phyloP scores from a whole-genome alignment of 2,329 filamentous ascomycete genomes.

The Dactylella cylindrospora region DNA sequence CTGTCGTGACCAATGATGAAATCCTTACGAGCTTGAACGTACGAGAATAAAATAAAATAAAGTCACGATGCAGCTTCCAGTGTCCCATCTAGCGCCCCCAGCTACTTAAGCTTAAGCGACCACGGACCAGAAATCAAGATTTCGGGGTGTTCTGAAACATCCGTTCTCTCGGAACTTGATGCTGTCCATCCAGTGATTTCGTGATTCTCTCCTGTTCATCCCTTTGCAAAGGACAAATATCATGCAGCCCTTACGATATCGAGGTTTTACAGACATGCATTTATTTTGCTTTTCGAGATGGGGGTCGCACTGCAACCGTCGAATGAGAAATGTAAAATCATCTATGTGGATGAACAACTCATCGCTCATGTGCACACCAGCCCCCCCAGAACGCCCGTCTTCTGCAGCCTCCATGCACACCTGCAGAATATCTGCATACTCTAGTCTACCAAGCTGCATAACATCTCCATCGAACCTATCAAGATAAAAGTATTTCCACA shows the following conservation, averaged over 20 bases:
- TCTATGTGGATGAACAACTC: conserved; percentile 36
- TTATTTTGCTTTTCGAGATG: too few species aligned
- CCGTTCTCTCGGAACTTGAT: conserved; percentile 14
- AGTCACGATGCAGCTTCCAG: conserved; percentile 24
- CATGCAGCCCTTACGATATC: background rate
- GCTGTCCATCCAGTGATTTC: conserved; percentile 44
- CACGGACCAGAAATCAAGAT: conserved; percentile 26
- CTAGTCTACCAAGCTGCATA: conserved; percentile 39
- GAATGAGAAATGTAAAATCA: too few species aligned
- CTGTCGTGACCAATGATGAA: conserved; percentile 39
- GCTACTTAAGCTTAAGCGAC: background rate
- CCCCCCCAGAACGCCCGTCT: background rate
- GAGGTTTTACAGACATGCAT: too few species aligned
- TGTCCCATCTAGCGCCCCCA: too few species aligned
- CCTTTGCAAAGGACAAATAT: too few species aligned
- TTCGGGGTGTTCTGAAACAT: conserved; percentile 6
- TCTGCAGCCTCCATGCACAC: conserved; percentile 8
- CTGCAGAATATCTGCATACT: conserved; percentile 20
- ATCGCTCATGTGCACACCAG: conserved; percentile 44
- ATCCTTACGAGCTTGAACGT: conserved; percentile 1
- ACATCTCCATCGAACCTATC: conserved; percentile 35
- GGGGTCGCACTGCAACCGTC: too few species aligned
- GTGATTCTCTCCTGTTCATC: conserved; percentile 23
- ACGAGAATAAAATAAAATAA: background rate
- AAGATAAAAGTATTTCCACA: conserved; percentile 40